Base-by-base conservation (phyloP, 257 asterid genomes). In the Fraxinus quadrangulata region DNA sequence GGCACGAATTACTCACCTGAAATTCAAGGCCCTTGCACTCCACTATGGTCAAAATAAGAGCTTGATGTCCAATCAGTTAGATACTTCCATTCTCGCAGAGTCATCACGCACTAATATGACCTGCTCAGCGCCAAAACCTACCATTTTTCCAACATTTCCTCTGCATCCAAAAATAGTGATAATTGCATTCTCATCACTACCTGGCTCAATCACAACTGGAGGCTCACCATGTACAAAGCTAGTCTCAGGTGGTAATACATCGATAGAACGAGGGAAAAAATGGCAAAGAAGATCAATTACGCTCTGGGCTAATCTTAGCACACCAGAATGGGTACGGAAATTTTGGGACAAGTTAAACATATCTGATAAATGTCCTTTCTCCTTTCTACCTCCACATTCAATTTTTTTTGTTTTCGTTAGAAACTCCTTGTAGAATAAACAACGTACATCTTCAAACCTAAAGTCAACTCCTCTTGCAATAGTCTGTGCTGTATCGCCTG, bases 121-220 rank as follows among this genome's bases (percentile, higher is more conserved):
- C 71, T 91, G 96, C n/a, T 91, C 94, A 3, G 96, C 96, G 42
- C 96, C 96, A 78, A 91, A 91, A 6, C 96, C 94, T 2, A 89
- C 84, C 85, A 89, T 79, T 56, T 89, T 84, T 26, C 82, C 78
- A 71, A 34, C 39, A 67, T 66, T 83, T 75, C 77, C 83, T 24
- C 84, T 82, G 28, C 87, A 79, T 19, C 93, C 90, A 42, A 91
- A 91, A 30, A 91, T 89, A 74, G 88, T 81, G 19, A 88, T 36
- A 23, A 91, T 89, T 5, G 88, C 84, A 81, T 85, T 88, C 74
- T 88, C 92, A 26, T 87, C 87, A 37, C 87, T 87, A 37, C 89
- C 89, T 10, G 90, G 88, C 75, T 88, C 88, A 7, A 91, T 86
- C 11, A 91, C 79, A 66, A 91, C 76, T 1, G 96, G 96, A 59